Base-by-base conservation (phyloP, 2,329 filamentous ascomycete genomes). In the Neodidymelliopsis sp. region DNA sequence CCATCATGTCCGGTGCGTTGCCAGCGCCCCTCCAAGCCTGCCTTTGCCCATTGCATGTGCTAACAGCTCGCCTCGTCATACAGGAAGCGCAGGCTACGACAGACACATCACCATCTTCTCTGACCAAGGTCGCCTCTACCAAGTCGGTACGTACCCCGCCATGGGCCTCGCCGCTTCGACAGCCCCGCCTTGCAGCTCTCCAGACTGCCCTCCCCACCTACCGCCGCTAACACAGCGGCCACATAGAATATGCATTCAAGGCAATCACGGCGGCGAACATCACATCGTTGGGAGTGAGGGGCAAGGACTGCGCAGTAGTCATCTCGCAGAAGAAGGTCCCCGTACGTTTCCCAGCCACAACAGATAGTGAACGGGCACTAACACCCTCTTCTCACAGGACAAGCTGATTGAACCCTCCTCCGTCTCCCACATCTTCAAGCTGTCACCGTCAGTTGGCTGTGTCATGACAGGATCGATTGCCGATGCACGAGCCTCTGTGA, bases 101-200 rank as follows among this genome's bases (percentile, higher is more conserved):
- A 86, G 94, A 82, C 94, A 99, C 79, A 99, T 99, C 71, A 99
- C 94, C 74, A 97, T 99, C 83, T 99, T 99, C 81, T 97, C 94
- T 56, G 94, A 99, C 77, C 92, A 97, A 79, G 94, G 94, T 71
- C 87, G 94, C 75, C 82, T 99, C 75, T 99, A 97, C 77, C 94
- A 99, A 97, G 94, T 99, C 77, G 94, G 94, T 97, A 84, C 71
- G 91, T 43, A 54, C 27, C 46, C 53, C 46, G 34, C 37, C 24
- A 20, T 27, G n/a, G n/a, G 9, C 28, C 30, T 29, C 5, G 7
- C 8, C 16, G 20, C 33, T 20, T 34, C 16, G 30, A 16, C 20
- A 36, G 24, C 36, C 36, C 36, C 28, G 24, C 38, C 39, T 18
- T 16, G 44, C 28, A 18, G 35, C 42, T 33, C 20, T 18, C 5